Conservation (phyloP, 768 basidiomycete species). For the Pisolithus orientalis region DNA sequence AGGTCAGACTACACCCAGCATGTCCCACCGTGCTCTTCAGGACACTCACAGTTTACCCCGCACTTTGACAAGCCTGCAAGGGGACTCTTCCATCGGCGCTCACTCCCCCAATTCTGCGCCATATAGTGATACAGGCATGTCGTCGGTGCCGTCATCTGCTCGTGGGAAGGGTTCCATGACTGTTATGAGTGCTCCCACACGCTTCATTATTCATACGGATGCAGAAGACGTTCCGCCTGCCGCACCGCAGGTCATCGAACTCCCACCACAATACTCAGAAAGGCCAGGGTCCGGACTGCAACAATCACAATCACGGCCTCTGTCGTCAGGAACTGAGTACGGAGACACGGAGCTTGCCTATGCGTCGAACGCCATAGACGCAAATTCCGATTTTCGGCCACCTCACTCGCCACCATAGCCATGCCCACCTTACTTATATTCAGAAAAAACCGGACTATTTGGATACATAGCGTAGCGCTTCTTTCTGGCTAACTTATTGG, state of each 20-base stretch:
- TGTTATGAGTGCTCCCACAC: slow-evolving; percentile 36
- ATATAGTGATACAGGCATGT: slow-evolving; percentile 30
- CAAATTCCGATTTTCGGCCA: neutral
- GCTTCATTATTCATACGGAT: slow-evolving; percentile 66
- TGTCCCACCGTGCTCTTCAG: neutral
- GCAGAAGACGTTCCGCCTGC: slow-evolving; percentile 48
- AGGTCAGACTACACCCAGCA: neutral
- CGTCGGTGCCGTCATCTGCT: slow-evolving; percentile 28
- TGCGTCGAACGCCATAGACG: slow-evolving; percentile 5
- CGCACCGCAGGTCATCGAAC: slow-evolving; percentile 54
- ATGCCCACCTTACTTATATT: too few relatives aligned
- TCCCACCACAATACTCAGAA: slow-evolving; percentile 26
- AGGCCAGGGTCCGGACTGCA: slow-evolving; percentile 25
- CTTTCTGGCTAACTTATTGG: too few relatives aligned
- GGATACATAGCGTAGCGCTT: too few relatives aligned
- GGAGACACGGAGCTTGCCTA: slow-evolving; percentile 9
- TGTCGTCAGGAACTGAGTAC: slow-evolving; percentile 5
- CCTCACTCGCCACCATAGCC: slow-evolving; percentile 7
- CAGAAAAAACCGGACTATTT: too few relatives aligned
- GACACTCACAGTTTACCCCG: slow-evolving; percentile 6
- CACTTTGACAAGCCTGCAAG: slow-evolving; percentile 10
- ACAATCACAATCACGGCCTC: slow-evolving; percentile 6
- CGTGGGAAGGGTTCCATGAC: slow-evolving; percentile 42
- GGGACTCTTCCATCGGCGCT: slow-evolving; percentile 11
- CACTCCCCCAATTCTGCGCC: neutral